Percentiles rank a stretch among this genome's conserved stretches.
phyloP scores from a whole-genome alignment of 2,329 filamentous ascomycete genomes.

The Clonostachys byssicola region DNA sequence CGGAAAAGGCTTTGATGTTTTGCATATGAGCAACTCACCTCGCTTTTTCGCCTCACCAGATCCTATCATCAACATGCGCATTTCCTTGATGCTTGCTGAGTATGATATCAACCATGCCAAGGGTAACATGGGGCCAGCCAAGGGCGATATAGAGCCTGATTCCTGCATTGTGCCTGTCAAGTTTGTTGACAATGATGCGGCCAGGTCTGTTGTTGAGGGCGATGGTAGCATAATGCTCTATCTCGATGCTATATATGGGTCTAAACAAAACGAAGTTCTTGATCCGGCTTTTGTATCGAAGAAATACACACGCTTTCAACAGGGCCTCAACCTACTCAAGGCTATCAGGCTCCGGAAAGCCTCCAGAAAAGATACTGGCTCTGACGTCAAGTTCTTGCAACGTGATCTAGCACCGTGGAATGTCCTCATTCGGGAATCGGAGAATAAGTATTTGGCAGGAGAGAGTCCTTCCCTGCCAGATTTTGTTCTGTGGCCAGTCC shows the following conservation, averaged over 20 bases:
- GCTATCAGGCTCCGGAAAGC: conserved; percentile 19
- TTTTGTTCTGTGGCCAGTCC: conserved; percentile 52
- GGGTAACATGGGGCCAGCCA: conserved; percentile 26
- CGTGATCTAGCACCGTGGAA: conserved; percentile 36
- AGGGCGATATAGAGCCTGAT: neutral
- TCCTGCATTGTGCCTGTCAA: conserved; percentile 27
- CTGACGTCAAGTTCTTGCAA: conserved; percentile 13
- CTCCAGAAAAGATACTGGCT: conserved; percentile 2
- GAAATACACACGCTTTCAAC: conserved; percentile 35
- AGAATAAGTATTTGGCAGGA: conserved; percentile 40
- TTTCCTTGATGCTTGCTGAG: conserved; percentile 46
- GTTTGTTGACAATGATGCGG: conserved; percentile 50
- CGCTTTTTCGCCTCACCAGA: conserved; percentile 47
- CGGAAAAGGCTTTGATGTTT: conserved; percentile 77
- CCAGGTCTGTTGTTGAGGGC: conserved; percentile 41
- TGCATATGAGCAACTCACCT: conserved; percentile 56
- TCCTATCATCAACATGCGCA: conserved; percentile 38
- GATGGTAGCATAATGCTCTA: conserved; percentile 54
- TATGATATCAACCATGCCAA: conserved; percentile 39
- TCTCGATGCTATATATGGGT: conserved; percentile 49
- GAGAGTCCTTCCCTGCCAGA: conserved; percentile 39
- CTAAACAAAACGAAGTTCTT: conserved; percentile 6
- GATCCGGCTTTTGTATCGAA: conserved; percentile 21
- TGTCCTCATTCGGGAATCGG: conserved; percentile 16
- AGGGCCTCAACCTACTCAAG: conserved; percentile 25